Evolutionary conservation across 1,284 basidiomycete species (phyloP).

Genomic region (Xerocomus nothofagi): DNA sequence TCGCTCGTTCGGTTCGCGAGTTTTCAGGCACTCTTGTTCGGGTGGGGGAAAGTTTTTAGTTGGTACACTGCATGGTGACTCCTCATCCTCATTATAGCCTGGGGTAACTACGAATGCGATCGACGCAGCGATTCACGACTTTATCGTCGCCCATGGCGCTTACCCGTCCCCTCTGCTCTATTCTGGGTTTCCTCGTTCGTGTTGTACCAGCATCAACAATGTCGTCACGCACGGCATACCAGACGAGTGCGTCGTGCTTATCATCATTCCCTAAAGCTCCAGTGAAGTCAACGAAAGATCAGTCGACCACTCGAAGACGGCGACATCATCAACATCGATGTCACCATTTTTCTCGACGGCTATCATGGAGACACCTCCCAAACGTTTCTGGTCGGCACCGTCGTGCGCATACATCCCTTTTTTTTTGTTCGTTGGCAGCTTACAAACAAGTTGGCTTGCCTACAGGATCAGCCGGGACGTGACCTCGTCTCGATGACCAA

Average conservation of each 20-base stretch:
- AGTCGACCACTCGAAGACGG: constrained; percentile 79
- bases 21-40: constrained; percentile 57
- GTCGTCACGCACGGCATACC: constrained; percentile 84
- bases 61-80: background rate
- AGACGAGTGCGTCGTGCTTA: constrained; percentile 58
- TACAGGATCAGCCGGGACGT: constrained; percentile 63
- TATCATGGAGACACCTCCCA: constrained; percentile 86
- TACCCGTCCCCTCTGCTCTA: constrained; percentile 90
- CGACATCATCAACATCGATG: constrained; percentile 84
- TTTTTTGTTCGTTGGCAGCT: background rate
- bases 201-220: constrained; percentile 90
- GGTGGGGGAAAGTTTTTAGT: constrained; percentile 40
- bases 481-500: constrained; percentile 64
- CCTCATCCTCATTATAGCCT: constrained; percentile 45
- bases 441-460: background rate
- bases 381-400: constrained; percentile 78
- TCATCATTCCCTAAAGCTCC: background rate
- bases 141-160: constrained; percentile 65
- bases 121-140: constrained; percentile 70
- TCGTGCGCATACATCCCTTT: constrained; percentile 44
- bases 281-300: background rate
- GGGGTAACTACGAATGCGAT: constrained; percentile 76
- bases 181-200: constrained; percentile 77
- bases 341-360: constrained; percentile 77
- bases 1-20: constrained; percentile 64